Evolutionary conservation across 2,329 filamentous ascomycete genomes (phyloP), one percentile per base, ranked within the genome.

Genomic region (Waltergamsia citrina): DNA sequence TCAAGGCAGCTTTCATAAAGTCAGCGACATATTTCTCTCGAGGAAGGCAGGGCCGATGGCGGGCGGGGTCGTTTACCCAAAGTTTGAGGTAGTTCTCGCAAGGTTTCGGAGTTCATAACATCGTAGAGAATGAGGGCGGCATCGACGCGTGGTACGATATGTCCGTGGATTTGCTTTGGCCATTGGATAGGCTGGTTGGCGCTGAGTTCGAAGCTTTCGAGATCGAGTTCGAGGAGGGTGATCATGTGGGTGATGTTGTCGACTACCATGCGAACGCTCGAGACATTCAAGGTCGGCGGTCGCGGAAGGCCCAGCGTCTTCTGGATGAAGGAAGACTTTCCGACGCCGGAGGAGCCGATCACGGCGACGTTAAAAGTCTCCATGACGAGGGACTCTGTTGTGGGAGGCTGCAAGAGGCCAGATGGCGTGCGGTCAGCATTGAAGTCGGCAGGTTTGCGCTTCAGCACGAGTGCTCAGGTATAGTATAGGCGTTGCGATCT

Each of bases 91-190:
- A 94, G 67, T 39, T 82, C 75, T 38, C 71, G 69, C 46, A 94
- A 75, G 52, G 80, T 90, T 39, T 79, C 75, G 45, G 76, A 71
- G 53, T 84, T 81, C 56, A 78, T 84, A 29, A 93, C 82, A 68
- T 95, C 85, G 66, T 94, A 94, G 32, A 96, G 64, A 38, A 90
- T 74, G 46, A 95, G 62, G 29, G 84, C 86, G 15, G 84, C 90
- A 49, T 96, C 85, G 49, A 94, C 73, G 26, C 70, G 72, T 32
- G 86, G 85, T 39, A 85, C 69, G 40, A 79, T 73, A 42, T 78
- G 69, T 39, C 85, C 83, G 50, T 81, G 71, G 45, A 79, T 71
- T 49, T 79, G 73, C 45, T 74, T 77, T 10, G 76, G 77, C 77
- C 77, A 81, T 52, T 74, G 68, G 39, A 81, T 74, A 36, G 71